Evolutionary conservation across 805 yeast species (phyloP).

Genomic region (Yarrowia osloensis): DNA sequence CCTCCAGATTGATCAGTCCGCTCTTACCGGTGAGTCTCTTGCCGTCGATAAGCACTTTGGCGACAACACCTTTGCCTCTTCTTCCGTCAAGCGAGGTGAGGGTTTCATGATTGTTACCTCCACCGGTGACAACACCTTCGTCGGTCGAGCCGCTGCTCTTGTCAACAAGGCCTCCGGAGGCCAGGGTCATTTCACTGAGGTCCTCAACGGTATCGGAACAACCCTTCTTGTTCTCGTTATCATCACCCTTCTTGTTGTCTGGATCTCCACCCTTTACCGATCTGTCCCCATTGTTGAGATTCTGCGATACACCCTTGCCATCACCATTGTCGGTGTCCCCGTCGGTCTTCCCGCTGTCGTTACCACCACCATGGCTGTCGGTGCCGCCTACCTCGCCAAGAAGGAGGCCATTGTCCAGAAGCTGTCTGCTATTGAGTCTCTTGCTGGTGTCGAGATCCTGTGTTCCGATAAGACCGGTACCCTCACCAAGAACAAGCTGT

Average conservation of each 20-base stretch:
- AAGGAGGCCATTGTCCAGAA: slow-evolving; percentile 97
- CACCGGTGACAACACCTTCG: slow-evolving; percentile 93
- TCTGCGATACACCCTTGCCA: slow-evolving; percentile 89
- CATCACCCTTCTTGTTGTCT: slow-evolving; percentile 81
- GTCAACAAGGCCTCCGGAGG: slow-evolving; percentile 94
- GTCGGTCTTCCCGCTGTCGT: slow-evolving; percentile 98
- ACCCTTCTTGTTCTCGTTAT: slow-evolving; percentile 85
- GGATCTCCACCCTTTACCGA: slow-evolving; percentile 95
- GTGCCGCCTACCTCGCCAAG: slow-evolving; percentile 98
- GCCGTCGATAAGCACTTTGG: slow-evolving; percentile 92
- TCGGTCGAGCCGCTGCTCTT: slow-evolving; percentile 96
- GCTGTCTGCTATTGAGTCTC: slow-evolving; percentile 92
- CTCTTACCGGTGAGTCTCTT: slow-evolving; percentile 95
- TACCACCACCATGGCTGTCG: slow-evolving; percentile 99
- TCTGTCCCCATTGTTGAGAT: slow-evolving; percentile 81
- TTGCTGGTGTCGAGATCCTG: slow-evolving; percentile 96
- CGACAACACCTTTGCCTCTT: slow-evolving; percentile 86
- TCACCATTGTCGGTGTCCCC: slow-evolving; percentile 97
- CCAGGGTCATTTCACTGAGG: slow-evolving; percentile 95
- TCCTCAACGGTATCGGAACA: slow-evolving; percentile 96
- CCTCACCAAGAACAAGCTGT: slow-evolving; percentile 93
- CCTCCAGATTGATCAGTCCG: slow-evolving; percentile 93
- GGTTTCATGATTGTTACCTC: slow-evolving; percentile 91
- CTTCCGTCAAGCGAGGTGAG: slow-evolving; percentile 95
- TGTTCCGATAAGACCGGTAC: slow-evolving; percentile 99